phyloP scores from a whole-genome alignment of 140 eudicot species.

The Flaveria floridana region DNA sequence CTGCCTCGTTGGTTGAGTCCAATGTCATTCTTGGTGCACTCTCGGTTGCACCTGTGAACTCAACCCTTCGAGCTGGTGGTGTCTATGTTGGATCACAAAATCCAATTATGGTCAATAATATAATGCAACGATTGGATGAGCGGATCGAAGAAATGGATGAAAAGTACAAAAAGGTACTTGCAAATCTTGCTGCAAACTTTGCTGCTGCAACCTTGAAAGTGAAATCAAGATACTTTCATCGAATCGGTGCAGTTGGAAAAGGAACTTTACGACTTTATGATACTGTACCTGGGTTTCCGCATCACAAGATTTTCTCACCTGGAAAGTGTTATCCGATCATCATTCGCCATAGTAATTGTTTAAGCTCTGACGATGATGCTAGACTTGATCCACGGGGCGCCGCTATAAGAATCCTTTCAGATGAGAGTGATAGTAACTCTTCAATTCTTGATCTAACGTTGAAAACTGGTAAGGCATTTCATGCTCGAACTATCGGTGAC shows the following conservation, averaged over 20 bases:
- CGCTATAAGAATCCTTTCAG: slow-evolving; percentile 52
- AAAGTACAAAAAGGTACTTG: slow-evolving; percentile 47
- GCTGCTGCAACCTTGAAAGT: slow-evolving; percentile 59
- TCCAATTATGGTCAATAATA: slow-evolving; percentile 48
- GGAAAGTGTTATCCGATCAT: slow-evolving; percentile 42
- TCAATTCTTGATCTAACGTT: slow-evolving; percentile 51
- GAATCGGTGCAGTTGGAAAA: slow-evolving; percentile 57
- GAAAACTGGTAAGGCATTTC: slow-evolving; percentile 57
- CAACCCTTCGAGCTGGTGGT: slow-evolving; percentile 45
- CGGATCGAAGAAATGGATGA: slow-evolving; percentile 55
- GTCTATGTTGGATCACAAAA: slow-evolving; percentile 51
- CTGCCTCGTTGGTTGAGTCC: slow-evolving; percentile 42
- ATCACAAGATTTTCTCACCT: slow-evolving; percentile 45
- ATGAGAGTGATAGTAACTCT: slow-evolving; percentile 24
- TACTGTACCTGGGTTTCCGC: slow-evolving; percentile 38
- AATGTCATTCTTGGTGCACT: slow-evolving; percentile 62
- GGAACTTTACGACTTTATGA: slow-evolving; percentile 47
- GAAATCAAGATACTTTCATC: slow-evolving; percentile 50
- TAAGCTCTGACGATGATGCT: slow-evolving; percentile 66
- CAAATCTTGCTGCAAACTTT: slow-evolving; percentile 67
- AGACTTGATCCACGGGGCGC: slow-evolving; percentile 63
- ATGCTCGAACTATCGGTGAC: slow-evolving; percentile 56
- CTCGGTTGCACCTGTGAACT: slow-evolving; percentile 50
- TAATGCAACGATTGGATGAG: slow-evolving; percentile 35
- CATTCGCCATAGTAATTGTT: slow-evolving; percentile 61